Percentiles rank a stretch among this genome's conserved stretches.
Conservation (phyloP, 2,329 filamentous ascomycete genomes). For the Clonostachys rhizophaga region DNA sequence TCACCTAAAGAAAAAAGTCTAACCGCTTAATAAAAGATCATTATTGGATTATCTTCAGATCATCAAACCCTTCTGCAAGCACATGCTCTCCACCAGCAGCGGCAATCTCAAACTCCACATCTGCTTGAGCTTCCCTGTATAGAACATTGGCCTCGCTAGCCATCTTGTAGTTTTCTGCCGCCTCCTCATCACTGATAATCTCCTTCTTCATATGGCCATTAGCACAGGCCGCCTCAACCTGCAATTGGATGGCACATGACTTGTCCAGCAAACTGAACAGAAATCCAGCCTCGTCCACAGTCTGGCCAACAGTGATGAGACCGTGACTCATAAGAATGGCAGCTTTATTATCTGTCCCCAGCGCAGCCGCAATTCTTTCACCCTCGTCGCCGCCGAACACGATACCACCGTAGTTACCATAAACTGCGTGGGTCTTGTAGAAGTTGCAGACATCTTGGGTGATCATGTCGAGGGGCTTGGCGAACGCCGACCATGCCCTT, state of each 20-base stretch:
- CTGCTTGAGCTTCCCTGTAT: constrained; percentile 40
- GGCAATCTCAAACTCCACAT: constrained; percentile 38
- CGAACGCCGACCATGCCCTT: constrained; percentile 65
- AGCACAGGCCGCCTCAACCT: constrained; percentile 59
- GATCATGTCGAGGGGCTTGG: constrained; percentile 62
- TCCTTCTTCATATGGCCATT: constrained; percentile 31
- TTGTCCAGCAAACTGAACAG: constrained; percentile 65
- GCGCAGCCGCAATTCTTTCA: constrained; percentile 53
- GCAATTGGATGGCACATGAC: constrained; percentile 63
- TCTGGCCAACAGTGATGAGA: constrained; percentile 63
- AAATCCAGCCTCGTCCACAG: constrained; percentile 72
- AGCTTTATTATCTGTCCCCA: constrained; percentile 54
- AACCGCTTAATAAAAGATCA: background rate
- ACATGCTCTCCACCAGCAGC: background rate
- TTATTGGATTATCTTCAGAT: background rate
- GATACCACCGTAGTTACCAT: constrained; percentile 51
- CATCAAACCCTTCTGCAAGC: background rate
- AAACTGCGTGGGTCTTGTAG: constrained; percentile 57
- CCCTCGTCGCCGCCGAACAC: constrained; percentile 61
- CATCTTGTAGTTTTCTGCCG: constrained; percentile 33
- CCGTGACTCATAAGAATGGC: constrained; percentile 70
- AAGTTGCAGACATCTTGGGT: constrained; percentile 64
- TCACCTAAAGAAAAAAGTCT: too few species aligned
- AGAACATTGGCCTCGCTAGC: constrained; percentile 37
- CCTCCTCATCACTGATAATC: constrained; percentile 31